Base-by-base conservation (phyloP, 352 stramenopile genomes). In the Globisporangium perplexum region DNA sequence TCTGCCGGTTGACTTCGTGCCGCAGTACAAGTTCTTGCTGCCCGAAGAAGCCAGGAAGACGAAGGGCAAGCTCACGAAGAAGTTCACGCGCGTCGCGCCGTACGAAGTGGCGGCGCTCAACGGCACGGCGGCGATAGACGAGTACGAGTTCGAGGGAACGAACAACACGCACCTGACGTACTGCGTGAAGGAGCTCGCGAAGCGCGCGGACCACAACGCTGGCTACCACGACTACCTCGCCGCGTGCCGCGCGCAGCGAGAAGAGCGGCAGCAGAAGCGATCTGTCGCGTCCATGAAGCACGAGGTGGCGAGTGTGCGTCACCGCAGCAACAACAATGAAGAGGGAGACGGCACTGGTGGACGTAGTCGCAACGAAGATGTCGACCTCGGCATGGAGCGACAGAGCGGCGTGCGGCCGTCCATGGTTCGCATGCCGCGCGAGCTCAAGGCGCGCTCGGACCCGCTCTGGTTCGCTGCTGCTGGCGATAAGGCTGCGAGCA, bases 21-120 rank as follows among this genome's bases (percentile, higher is more conserved):
- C 83, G 4, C 77, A 90, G 58, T 96, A 86, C 65, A 96, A 97
- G 57, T 97, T 97, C 33, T 59, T 96, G n/a, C 59, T 90, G 6
- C 64, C 75, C 1, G 85, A 93, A 1, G 74, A 93, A 47, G 78
- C 80, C 0, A 86, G 83, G 41, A 49, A 63, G 14, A 83, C 69
- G 1, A 89, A 83, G 50, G 78, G 72, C 6, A 74, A 65, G 41
- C 59, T 88, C 12, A 74, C 62, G 1, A 58, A 57, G 7, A 60
- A 61, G 15, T 94, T 86, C 28, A 59, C 77, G 12, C 77, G 83
- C 12, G 69, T 90, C 36, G 56, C 80, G n/a, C 68, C 77, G 42
- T 89, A 81, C 24, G 79, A 91, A 45, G 31, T 69, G 0, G 76
- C 81, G 7, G 80, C 74, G 1, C 49, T 83, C 24, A 88, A 90